phyloP scores from a whole-genome alignment of 805 yeast genomes.

The Kuraishia floccosa region DNA sequence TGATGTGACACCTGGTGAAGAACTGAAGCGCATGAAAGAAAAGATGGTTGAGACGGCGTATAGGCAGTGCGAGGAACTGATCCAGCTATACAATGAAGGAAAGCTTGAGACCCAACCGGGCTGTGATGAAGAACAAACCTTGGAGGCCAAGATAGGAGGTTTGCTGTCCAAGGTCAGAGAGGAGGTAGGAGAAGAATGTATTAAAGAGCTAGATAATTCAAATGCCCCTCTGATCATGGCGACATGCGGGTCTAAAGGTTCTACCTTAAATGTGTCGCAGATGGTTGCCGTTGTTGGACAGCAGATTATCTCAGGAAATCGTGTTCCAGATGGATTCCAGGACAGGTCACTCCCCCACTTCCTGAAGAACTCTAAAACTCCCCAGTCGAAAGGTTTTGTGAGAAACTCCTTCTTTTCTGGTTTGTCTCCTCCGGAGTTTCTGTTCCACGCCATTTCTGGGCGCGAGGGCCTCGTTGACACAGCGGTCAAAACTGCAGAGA shows the following conservation, averaged over 20 bases:
- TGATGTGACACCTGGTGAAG: slow-evolving; percentile 90
- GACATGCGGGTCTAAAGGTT: slow-evolving; percentile 98
- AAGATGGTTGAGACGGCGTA: slow-evolving; percentile 85
- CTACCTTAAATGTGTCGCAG: slow-evolving; percentile 94
- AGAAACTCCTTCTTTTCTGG: slow-evolving; percentile 94
- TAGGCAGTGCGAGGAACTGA: slow-evolving; percentile 82
- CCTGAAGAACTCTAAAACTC: slow-evolving; percentile 90
- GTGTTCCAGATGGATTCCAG: slow-evolving; percentile 99
- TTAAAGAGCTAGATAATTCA: slow-evolving; percentile 74
- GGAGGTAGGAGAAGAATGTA: slow-evolving; percentile 97
- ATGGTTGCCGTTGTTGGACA: slow-evolving; percentile 99
- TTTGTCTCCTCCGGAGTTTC: slow-evolving; percentile 89
- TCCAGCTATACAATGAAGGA: slow-evolving; percentile 67
- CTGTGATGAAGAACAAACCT: slow-evolving; percentile 95
- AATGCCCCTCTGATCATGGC: slow-evolving; percentile 99
- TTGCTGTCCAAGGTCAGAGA: slow-evolving; percentile 93
- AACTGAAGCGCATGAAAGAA: slow-evolving; percentile 70
- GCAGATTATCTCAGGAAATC: slow-evolving; percentile 95
- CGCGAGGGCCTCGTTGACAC: slow-evolving; percentile 99
- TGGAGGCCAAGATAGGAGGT: slow-evolving; percentile 97
- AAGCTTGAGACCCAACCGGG: slow-evolving; percentile 97
- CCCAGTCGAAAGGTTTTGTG: slow-evolving; percentile 96
- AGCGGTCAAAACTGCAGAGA: slow-evolving; percentile 98
- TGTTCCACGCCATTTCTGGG: slow-evolving; percentile 98
- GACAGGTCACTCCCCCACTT: slow-evolving; percentile 97